Conservation (phyloP, 331 rosid species). For the Rosa hybrid region DNA sequence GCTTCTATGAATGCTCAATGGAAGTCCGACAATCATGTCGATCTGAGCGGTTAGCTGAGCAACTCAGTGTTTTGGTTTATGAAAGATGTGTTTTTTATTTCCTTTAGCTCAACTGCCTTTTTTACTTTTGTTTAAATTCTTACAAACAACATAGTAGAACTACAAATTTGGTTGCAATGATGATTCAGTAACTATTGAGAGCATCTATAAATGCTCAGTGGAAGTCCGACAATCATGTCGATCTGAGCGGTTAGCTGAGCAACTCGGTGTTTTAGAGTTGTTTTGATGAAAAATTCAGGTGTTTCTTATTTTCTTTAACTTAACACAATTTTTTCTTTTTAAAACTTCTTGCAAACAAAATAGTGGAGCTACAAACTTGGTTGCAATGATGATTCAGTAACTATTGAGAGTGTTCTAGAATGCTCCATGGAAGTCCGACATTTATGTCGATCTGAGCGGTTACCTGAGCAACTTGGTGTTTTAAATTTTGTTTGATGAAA, state of each 20-base stretch:
- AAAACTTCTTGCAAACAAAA: not conserved
- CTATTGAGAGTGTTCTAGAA: conserved; percentile 46
- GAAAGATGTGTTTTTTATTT: not conserved
- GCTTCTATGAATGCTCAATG: conserved; percentile 46
- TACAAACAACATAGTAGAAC: not conserved
- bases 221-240: conserved; percentile 48
- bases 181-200: conserved; percentile 46
- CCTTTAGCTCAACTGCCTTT: not conserved
- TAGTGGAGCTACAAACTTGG: conserved; percentile 2
- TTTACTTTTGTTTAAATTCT: not conserved
- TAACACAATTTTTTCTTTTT: not conserved
- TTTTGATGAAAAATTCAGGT: not conserved
- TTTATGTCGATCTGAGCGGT: conserved; percentile 75
- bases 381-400: conserved; percentile 60
- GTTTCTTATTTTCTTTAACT: not conserved
- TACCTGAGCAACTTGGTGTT: conserved; percentile 31
- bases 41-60: conserved; percentile 76
- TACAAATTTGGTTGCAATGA: conserved; percentile 49
- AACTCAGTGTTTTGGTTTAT: not conserved
- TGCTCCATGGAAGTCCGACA: conserved; percentile 59
- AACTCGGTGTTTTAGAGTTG: not conserved
- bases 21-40: conserved; percentile 52
- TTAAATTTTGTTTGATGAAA: not conserved
- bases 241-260: conserved; percentile 14
- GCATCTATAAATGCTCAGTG: conserved; percentile 46